Percentiles rank a stretch among this genome's conserved stretches.
Evolutionary conservation across 1,139 yeast species (phyloP).

Genomic region (Saccharomyces hybrid): DNA sequence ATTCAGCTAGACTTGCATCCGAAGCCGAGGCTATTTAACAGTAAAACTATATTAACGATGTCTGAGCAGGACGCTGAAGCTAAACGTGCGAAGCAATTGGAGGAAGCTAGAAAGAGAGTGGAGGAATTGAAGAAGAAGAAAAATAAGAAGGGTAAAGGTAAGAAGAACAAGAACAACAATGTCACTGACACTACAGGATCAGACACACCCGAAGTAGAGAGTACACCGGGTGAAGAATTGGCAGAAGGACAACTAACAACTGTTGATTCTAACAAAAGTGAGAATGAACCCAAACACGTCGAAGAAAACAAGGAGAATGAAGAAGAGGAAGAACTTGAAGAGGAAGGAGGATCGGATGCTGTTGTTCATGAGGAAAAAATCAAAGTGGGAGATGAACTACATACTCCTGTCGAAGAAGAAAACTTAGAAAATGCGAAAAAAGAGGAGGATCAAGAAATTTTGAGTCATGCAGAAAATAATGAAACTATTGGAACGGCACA

Average conservation of each 20-base stretch:
- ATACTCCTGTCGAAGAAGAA: neutral
- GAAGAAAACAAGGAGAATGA: neutral
- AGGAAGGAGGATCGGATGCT: neutral
- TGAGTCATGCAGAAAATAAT: neutral
- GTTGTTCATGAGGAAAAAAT: no score
- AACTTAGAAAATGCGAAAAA: neutral
- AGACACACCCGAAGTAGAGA: neutral
- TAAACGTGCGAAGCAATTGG: constrained; percentile 28
- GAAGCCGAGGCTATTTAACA: no score
- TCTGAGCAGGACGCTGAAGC: constrained; percentile 21
- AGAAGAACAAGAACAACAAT: constrained; percentile 16
- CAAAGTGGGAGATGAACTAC: no score
- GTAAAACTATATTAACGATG: constrained; percentile 10
- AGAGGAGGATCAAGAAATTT: neutral
- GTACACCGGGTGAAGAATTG: neutral
- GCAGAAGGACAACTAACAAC: constrained; percentile 5
- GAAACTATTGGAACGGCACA: neutral
- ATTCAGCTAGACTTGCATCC: neutral
- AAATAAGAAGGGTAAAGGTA: constrained; percentile 27
- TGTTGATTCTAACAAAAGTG: constrained; percentile 2
- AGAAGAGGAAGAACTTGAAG: constrained; percentile 1
- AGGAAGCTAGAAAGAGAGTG: constrained; percentile 33
- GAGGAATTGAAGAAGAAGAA: constrained; percentile 32
- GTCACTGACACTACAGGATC: constrained; percentile 1
- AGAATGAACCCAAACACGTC: neutral